Evolutionary conservation across 768 basidiomycete genomes (phyloP).

Genomic region (Pleurotus ostreatus): DNA sequence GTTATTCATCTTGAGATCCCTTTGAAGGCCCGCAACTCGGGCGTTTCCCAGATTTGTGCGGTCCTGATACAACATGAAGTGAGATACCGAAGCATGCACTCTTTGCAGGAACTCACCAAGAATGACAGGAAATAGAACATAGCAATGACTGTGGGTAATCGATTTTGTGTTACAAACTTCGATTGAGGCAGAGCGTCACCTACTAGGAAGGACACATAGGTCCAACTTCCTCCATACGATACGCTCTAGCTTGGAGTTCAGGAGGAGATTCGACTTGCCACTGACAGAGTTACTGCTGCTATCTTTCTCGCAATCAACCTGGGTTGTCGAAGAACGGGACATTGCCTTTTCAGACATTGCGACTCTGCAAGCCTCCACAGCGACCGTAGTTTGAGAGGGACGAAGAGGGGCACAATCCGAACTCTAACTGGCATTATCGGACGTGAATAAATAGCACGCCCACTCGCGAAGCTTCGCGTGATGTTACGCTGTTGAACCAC

Average conservation of each 20-base stretch:
- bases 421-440: too few relatives aligned
- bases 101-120: conserved; percentile 29
- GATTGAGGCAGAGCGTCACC: neutral
- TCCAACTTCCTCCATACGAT: conserved; percentile 48
- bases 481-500: too few relatives aligned
- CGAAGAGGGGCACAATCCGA: too few relatives aligned
- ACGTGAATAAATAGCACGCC: too few relatives aligned
- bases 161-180: neutral
- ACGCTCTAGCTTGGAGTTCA: neutral
- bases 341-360: neutral
- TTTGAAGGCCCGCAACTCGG: conserved; percentile 57
- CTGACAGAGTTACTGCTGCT: neutral
- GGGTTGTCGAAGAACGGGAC: neutral
- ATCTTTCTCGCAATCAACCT: neutral
- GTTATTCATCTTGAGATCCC: conserved; percentile 44
- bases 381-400: too few relatives aligned
- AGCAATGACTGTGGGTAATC: conserved; percentile 26
- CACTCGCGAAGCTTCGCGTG: too few relatives aligned
- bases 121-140: conserved; percentile 52
- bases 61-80: conserved; percentile 26
- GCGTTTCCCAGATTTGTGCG: conserved; percentile 58
- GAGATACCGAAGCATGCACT: neutral
- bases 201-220: conserved; percentile 35
- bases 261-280: neutral
- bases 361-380: neutral